Evolutionary conservation across 352 stramenopile species (phyloP).

Genomic region (Globisporangium nagaii): DNA sequence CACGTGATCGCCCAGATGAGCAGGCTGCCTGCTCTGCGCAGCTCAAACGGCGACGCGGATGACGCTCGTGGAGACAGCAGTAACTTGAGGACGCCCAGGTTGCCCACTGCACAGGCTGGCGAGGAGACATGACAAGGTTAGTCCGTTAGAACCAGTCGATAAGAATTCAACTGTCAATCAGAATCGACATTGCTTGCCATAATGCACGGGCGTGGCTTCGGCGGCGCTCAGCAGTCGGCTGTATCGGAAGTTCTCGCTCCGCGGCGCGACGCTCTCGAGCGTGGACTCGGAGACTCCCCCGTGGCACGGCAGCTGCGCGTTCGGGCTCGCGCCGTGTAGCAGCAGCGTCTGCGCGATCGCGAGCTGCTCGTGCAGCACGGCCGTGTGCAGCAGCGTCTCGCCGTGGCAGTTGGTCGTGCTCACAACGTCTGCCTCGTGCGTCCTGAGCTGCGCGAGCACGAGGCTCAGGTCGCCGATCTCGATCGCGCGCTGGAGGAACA

Average conservation of each 20-base stretch:
- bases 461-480: conserved; percentile 41
- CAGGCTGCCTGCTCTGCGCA: conserved; percentile 37
- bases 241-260: conserved; percentile 51
- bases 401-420: conserved; percentile 35
- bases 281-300: conserved; percentile 23
- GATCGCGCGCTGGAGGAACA: conserved; percentile 48
- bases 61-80: conserved; percentile 20
- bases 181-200: conserved; percentile 33
- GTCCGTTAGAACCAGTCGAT: not conserved
- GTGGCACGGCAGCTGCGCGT: conserved; percentile 22
- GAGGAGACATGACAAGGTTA: not conserved
- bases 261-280: conserved; percentile 41
- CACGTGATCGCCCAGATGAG: conserved; percentile 63
- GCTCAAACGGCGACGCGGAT: conserved; percentile 10
- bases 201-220: conserved; percentile 64
- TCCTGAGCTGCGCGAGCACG: conserved; percentile 17
- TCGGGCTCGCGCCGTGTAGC: conserved; percentile 34
- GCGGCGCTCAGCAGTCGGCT: conserved; percentile 41
- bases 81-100: conserved; percentile 61
- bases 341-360: conserved; percentile 48
- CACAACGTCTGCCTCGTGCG: not conserved
- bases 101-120: conserved; percentile 35
- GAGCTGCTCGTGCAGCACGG: conserved; percentile 52
- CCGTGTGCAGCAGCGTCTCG: conserved; percentile 63
- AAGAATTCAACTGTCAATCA: not conserved